Conservation (phyloP, 495 filamentous ascomycete genomes). For the Penicillium macrosclerotiorum region DNA sequence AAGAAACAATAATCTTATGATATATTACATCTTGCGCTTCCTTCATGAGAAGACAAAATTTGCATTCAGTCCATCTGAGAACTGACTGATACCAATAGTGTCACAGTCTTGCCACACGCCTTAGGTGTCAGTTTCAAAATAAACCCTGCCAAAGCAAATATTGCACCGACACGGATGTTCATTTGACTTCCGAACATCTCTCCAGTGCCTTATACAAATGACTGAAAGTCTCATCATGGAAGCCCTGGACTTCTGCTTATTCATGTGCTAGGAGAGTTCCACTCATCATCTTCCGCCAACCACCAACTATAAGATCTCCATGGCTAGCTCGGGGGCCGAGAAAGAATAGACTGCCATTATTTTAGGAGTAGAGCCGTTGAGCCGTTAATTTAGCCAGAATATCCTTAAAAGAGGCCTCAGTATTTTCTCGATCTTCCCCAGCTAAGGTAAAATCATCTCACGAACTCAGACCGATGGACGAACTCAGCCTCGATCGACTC, state of each 20-base stretch:
- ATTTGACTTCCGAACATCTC: too few relatives aligned
- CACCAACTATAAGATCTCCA: background rate
- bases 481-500: background rate
- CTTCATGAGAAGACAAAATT: too few relatives aligned
- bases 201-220: background rate
- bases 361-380: background rate
- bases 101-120: too few relatives aligned
- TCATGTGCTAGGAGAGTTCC: background rate
- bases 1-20: too few relatives aligned
- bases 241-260: background rate
- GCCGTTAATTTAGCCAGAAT: background rate
- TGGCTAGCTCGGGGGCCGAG: background rate
- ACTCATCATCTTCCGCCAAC: background rate
- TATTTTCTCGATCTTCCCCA: background rate
- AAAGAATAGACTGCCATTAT: background rate
- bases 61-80: too few relatives aligned
- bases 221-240: background rate
- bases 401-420: background rate
- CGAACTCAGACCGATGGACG: background rate
- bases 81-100: too few relatives aligned
- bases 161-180: too few relatives aligned
- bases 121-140: too few relatives aligned
- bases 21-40: too few relatives aligned
- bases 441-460: background rate
- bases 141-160: too few relatives aligned